Evolutionary conservation across 345 rosid species (phyloP).

Genomic region (Populus ilicifolia): DNA sequence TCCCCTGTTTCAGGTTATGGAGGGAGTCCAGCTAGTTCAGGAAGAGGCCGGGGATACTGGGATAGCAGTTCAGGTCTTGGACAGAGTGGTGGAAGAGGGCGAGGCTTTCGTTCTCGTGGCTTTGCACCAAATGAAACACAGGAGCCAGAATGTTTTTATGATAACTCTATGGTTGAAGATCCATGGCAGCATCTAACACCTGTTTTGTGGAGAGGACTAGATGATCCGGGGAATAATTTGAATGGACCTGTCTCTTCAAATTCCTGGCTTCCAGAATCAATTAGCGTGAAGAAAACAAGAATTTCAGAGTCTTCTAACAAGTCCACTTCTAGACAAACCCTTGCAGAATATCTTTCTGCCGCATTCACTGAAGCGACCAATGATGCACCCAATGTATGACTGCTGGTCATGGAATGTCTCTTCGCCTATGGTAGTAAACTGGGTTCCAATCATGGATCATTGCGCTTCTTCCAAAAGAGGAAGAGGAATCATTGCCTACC

Average conservation of each 20-base stretch:
- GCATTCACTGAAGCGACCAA: constrained; percentile 56
- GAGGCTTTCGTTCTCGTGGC: constrained; percentile 26
- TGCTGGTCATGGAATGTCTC: background rate
- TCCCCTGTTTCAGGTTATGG: constrained; percentile 26
- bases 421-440: background rate
- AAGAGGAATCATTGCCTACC: background rate
- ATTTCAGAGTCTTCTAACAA: constrained; percentile 41
- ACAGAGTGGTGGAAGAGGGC: constrained; percentile 45
- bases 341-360: constrained; percentile 84
- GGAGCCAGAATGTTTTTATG: constrained; percentile 46
- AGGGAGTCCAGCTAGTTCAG: constrained; percentile 40
- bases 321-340: constrained; percentile 49
- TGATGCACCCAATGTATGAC: constrained; percentile 10
- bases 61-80: constrained; percentile 36
- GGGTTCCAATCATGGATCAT: background rate
- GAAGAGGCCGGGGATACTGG: constrained; percentile 47
- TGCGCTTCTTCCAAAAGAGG: background rate
- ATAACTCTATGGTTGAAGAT: constrained; percentile 72
- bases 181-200: constrained; percentile 74
- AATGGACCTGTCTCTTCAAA: constrained; percentile 29
- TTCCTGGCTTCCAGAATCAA: constrained; percentile 66
- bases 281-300: constrained; percentile 41
- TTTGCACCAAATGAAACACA: constrained; percentile 17
- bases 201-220: constrained; percentile 47
- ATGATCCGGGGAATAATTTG: constrained; percentile 22